A percentile compares a stretch with the other conserved stretches of the same genome.
These are phyloP conservation scores for Penicillium italicum DNA, from an alignment of 2,329 filamentous ascomycete species.

Conservation along the genomic window DNA sequence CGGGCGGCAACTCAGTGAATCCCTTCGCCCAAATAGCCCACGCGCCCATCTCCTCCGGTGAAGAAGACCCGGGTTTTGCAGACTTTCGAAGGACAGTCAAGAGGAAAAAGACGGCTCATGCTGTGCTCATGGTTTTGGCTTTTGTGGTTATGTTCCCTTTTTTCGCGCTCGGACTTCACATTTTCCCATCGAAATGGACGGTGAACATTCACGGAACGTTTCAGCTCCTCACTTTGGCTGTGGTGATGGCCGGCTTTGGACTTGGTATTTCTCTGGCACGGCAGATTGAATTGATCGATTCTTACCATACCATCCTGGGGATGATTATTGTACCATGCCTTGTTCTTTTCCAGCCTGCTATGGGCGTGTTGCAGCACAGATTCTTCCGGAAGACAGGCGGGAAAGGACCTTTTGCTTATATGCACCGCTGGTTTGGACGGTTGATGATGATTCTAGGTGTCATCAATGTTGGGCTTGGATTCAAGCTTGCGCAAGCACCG, in stretches of 20 bases:
- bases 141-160: conserved; percentile 43
- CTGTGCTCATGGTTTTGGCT: conserved; percentile 37
- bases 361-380: conserved; percentile 52
- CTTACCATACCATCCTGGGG: conserved; percentile 54
- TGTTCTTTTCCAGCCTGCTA: conserved; percentile 54
- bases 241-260: conserved; percentile 50
- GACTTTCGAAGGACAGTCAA: conserved; percentile 8
- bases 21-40: conserved; percentile 15
- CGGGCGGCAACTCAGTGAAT: conserved; percentile 18
- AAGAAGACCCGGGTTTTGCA: conserved; percentile 2
- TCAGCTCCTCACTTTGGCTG: conserved; percentile 48
- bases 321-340: conserved; percentile 50
- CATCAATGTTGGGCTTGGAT: conserved; percentile 56
- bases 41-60: neutral
- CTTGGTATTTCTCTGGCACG: conserved; percentile 51
- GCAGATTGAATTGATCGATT: conserved; percentile 35
- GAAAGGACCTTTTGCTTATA: conserved; percentile 48
- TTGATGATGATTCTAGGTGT: conserved; percentile 51
- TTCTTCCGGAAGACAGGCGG: conserved; percentile 47
- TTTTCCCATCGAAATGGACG: conserved; percentile 40
- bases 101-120: conserved; percentile 24
- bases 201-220: conserved; percentile 45
- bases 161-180: conserved; percentile 33
- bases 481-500: conserved; percentile 44
- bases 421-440: conserved; percentile 56